A percentile compares a stretch with the other conserved stretches of the same genome.
These are phyloP conservation scores for Laetiporus sulphureus DNA, from an alignment of 1,284 basidiomycete genomes.

Conservation along the genomic window DNA sequence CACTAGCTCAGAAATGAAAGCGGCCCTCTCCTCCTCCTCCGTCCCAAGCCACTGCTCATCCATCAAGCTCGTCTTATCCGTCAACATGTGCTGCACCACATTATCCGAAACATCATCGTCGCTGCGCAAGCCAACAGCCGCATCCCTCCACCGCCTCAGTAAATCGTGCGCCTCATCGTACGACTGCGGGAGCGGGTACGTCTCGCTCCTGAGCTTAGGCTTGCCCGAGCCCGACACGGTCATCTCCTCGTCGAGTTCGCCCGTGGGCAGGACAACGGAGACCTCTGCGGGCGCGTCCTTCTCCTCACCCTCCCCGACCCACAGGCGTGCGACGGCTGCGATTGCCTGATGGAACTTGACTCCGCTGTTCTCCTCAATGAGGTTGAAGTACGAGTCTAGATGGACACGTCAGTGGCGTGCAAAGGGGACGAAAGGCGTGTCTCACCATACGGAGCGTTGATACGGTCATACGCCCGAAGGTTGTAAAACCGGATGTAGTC, in stretches of 20 bases:
- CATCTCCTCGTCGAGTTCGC: slow-evolving; percentile 31
- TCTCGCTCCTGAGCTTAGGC: slow-evolving; percentile 47
- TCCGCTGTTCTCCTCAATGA: slow-evolving; percentile 71
- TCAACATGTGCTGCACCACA: slow-evolving; percentile 73
- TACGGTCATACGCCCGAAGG: slow-evolving; percentile 84
- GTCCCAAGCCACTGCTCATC: slow-evolving; percentile 82
- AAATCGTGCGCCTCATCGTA: slow-evolving; percentile 59
- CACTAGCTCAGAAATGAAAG: slow-evolving; percentile 74
- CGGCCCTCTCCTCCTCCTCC: slow-evolving; percentile 75
- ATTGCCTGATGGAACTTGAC: slow-evolving; percentile 82
- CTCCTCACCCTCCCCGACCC: slow-evolving; percentile 53
- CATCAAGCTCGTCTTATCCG: slow-evolving; percentile 48
- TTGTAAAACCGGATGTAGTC: slow-evolving; percentile 88
- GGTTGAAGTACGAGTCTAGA: slow-evolving; percentile 48
- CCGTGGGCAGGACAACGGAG: slow-evolving; percentile 41
- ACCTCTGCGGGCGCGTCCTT: slow-evolving; percentile 42
- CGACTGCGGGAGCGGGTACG: slow-evolving; percentile 58
- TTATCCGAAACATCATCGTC: slow-evolving; percentile 64
- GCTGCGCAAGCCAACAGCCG: slow-evolving; percentile 43
- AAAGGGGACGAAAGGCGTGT: background rate
- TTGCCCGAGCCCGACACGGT: slow-evolving; percentile 30
- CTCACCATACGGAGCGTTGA: slow-evolving; percentile 72
- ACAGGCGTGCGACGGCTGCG: slow-evolving; percentile 80
- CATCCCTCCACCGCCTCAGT: slow-evolving; percentile 62
- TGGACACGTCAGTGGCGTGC: background rate